These are phyloP conservation scores for Fusarium nygamai DNA, from an alignment of 2,329 filamentous ascomycete genomes.

Conservation along the genomic window DNA sequence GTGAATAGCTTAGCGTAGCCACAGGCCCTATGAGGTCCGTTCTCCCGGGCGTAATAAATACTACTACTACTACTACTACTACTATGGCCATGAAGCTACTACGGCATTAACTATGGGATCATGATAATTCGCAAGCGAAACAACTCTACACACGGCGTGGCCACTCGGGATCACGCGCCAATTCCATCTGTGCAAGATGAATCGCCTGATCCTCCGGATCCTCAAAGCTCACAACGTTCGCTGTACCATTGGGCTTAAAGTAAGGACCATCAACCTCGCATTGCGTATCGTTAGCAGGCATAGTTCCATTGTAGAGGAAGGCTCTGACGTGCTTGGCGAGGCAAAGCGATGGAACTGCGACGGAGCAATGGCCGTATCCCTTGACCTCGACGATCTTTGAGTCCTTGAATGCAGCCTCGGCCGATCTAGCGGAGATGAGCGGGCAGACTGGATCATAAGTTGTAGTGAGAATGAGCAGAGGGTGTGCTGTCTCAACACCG, in stretches of 20 bases:
- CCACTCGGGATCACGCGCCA: conserved; percentile 28
- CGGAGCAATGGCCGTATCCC: conserved; percentile 56
- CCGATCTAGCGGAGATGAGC: conserved; percentile 50
- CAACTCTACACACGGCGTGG: neutral
- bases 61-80: too few species aligned
- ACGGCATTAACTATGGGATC: neutral
- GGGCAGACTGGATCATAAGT: conserved; percentile 62
- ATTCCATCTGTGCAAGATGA: conserved; percentile 28
- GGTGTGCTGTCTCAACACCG: conserved; percentile 48
- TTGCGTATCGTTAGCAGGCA: conserved; percentile 49
- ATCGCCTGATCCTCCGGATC: conserved; percentile 29
- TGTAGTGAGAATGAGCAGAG: conserved; percentile 47
- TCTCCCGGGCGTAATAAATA: too few species aligned
- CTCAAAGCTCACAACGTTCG: neutral
- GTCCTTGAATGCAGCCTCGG: conserved; percentile 48
- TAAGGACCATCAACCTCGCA: conserved; percentile 54
- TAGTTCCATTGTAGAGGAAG: conserved; percentile 51
- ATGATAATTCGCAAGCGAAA: too few species aligned
- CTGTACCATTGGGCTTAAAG: conserved; percentile 40
- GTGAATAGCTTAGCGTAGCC: too few species aligned
- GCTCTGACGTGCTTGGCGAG: conserved; percentile 48
- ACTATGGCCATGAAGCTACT: too few species aligned
- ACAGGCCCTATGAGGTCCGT: too few species aligned
- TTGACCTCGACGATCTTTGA: conserved; percentile 53
- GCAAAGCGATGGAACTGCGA: conserved; percentile 51